Evolutionary conservation across 1,284 basidiomycete species (phyloP).

Genomic region (Cutaneotrichosporon cutaneum): DNA sequence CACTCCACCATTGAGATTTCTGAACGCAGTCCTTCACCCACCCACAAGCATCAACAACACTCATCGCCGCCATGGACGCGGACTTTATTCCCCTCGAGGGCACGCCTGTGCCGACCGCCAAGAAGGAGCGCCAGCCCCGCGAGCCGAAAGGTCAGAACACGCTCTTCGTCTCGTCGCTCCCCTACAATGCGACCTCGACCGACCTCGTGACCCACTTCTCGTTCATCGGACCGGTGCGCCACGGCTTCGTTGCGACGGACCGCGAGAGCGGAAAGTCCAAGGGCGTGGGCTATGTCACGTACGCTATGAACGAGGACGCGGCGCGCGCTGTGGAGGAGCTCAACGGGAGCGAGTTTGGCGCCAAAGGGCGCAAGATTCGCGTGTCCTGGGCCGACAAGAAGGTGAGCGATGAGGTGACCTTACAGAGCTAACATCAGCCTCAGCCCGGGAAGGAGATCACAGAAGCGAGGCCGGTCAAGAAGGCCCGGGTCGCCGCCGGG

Average conservation of each 20-base stretch:
- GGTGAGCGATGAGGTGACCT: conserved; percentile 59
- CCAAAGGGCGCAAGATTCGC: conserved; percentile 65
- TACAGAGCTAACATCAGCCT: neutral
- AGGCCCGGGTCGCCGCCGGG: conserved; percentile 19
- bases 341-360: conserved; percentile 59
- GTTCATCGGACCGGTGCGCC: conserved; percentile 87
- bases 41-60: conserved; percentile 6
- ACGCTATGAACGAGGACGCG: conserved; percentile 86
- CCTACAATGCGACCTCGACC: conserved; percentile 83
- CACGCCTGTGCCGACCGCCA: neutral
- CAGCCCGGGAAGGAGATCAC: conserved; percentile 20
- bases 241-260: conserved; percentile 84
- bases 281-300: conserved; percentile 97
- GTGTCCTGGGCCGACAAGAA: conserved; percentile 78
- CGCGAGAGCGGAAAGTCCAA: conserved; percentile 75
- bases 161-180: conserved; percentile 59
- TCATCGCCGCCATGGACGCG: conserved; percentile 34
- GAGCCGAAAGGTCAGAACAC: conserved; percentile 26
- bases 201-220: conserved; percentile 92
- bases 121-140: neutral
- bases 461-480: conserved; percentile 23
- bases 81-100: conserved; percentile 41
- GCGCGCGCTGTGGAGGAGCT: conserved; percentile 64
- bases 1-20: conserved; percentile 21
- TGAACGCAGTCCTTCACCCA: conserved; percentile 15